Conservation (phyloP, 305 asterid genomes). For the Fraxinus nigra region DNA sequence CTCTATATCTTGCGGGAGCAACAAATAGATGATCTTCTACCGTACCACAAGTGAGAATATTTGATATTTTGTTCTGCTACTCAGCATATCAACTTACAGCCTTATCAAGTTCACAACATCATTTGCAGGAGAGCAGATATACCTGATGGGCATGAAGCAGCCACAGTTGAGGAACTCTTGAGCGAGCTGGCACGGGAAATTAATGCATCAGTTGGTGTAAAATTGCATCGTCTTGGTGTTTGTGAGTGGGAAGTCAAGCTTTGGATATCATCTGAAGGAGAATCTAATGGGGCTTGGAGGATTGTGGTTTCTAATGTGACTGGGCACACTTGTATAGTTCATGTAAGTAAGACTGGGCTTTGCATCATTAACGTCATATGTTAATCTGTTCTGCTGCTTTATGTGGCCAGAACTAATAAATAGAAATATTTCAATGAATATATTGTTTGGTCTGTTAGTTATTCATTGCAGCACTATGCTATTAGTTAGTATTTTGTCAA, state of each 20-base stretch:
- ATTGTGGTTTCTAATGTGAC: conserved; percentile 81
- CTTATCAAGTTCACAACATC: conserved; percentile 22
- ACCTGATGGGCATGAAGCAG: conserved; percentile 56
- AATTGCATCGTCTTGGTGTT: conserved; percentile 91
- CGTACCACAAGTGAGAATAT: conserved; percentile 69
- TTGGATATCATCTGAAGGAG: conserved; percentile 85
- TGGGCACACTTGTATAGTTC: conserved; percentile 93
- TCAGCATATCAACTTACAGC: conserved; percentile 14
- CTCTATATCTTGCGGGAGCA: conserved; percentile 82
- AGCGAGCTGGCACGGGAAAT: conserved; percentile 68
- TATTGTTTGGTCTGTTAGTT: conserved; percentile 11
- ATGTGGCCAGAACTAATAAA: background rate
- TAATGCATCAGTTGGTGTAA: conserved; percentile 73
- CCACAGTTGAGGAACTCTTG: conserved; percentile 62
- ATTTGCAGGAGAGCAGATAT: conserved; percentile 60
- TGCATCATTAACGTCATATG: background rate
- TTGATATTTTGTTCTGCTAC: background rate
- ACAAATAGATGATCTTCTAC: conserved; percentile 76
- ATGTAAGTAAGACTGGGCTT: conserved; percentile 51
- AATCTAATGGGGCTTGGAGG: conserved; percentile 98
- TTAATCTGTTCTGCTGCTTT: conserved; percentile 2
- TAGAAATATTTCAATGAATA: background rate
- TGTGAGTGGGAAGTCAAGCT: conserved; percentile 95
- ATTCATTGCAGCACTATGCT: background rate
- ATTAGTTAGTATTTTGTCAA: background rate